Base-by-base conservation (phyloP, 495 filamentous ascomycete species). In the Arthonia radiata region DNA sequence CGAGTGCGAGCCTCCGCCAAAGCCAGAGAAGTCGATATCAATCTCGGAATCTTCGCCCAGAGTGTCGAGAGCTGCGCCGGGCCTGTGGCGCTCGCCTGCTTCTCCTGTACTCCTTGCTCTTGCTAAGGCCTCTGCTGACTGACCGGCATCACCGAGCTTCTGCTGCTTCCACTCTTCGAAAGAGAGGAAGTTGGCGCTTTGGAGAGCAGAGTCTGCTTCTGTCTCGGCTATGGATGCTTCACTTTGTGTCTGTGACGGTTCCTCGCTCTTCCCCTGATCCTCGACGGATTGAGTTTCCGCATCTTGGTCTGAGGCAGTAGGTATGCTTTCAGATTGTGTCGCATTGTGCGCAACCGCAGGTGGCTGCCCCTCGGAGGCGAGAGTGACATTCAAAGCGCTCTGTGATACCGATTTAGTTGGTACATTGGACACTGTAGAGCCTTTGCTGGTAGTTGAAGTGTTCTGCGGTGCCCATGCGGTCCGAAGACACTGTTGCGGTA, bases 141-240 rank as follows among this genome's bases (percentile, higher is more conserved):
- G 82, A 2, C 79, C 86, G 3, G 64, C 71, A 40, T 77, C 78
- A 18, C 68, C 78, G 8, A 93, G 54, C 46, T 90, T 92, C 54
- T 82, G 76, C 40, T 75, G 77, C 51, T 89, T 93, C 86, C 86
- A 97, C 36, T 94, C 83, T 41, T 93, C 86, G 38, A 97, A 97
- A 0, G 86, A 93, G 27, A 97, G 71, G 42, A 97, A 94, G 17
- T 78, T 70, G 16, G 68, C 70, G 19, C 74, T 72, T 37, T 82
- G 73, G 5, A 92, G 60, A 11, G 73, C 65, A 0, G 70, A 75
- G 15, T 75, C 67, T 8, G 52, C 46, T 21, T 78, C 71, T 15
- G 47, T 34, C 19, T 6, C 19, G 11, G 19, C 19, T 7, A 22
- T 22, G 6, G 19, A 22, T 6, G 19, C 11, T 6, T 22, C 19